Conservation (phyloP, 805 yeast genomes). For the Candida glaebosa region DNA sequence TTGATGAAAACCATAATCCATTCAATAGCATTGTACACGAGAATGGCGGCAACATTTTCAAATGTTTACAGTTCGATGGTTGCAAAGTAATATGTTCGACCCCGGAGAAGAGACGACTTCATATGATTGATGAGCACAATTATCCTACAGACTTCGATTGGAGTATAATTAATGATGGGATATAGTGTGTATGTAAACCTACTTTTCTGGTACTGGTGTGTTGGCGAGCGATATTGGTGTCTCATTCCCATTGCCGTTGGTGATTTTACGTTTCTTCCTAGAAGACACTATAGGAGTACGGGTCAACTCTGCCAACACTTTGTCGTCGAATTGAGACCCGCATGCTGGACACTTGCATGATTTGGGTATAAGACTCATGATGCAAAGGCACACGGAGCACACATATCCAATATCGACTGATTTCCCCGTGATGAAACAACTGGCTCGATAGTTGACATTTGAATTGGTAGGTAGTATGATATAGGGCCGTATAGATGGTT, state of each 20-base stretch:
- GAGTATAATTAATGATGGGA: conserved; percentile 25
- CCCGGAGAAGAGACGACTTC: conserved; percentile 41
- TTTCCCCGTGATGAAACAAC: conserved; percentile 87
- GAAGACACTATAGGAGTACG: conserved; percentile 55
- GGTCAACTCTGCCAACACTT: conserved; percentile 53
- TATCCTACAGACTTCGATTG: conserved; percentile 40
- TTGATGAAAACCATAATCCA: conserved; percentile 53
- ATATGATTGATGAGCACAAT: conserved; percentile 48
- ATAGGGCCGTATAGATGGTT: conserved; percentile 75
- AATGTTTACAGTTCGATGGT: conserved; percentile 32
- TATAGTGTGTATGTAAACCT: conserved; percentile 8
- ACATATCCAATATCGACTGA: conserved; percentile 92
- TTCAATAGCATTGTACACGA: conserved; percentile 33
- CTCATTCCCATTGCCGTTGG: conserved; percentile 7
- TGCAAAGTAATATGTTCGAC: conserved; percentile 41
- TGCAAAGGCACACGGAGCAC: conserved; percentile 91
- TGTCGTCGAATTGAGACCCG: conserved; percentile 68
- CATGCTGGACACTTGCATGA: conserved; percentile 81
- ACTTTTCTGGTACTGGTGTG: not conserved
- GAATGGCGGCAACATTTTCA: conserved; percentile 37
- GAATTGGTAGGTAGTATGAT: conserved; percentile 79
- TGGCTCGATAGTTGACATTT: conserved; percentile 89
- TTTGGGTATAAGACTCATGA: conserved; percentile 64
- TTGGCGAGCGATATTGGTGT: conserved; percentile 1
- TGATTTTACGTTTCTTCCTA: conserved; percentile 34